Evolutionary conservation across 2,329 filamentous ascomycete genomes (phyloP).

Genomic region (Colletotrichum cordylinicola): DNA sequence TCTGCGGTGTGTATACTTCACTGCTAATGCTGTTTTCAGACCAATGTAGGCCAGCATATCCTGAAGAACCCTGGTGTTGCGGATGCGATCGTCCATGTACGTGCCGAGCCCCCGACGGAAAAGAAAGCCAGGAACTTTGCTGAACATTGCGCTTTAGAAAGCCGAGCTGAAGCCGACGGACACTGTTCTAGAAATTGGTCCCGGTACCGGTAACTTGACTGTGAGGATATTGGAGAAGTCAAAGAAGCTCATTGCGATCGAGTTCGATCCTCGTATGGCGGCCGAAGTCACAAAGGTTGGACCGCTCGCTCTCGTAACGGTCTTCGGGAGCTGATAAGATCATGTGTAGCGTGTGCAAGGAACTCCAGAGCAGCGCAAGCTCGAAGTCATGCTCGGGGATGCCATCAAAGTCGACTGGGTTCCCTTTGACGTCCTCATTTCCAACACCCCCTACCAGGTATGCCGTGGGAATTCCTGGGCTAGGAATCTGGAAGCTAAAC

Average conservation of each 20-base stretch:
- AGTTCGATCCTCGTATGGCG: slow-evolving; percentile 95
- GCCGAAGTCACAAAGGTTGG: slow-evolving; percentile 85
- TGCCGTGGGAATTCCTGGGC: not conserved
- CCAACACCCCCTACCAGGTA: slow-evolving; percentile 68
- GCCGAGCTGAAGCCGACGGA: slow-evolving; percentile 89
- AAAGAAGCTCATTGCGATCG: slow-evolving; percentile 82
- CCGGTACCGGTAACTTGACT: slow-evolving; percentile 88
- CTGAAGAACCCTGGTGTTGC: slow-evolving; percentile 90
- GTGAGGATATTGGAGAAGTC: slow-evolving; percentile 88
- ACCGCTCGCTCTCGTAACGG: not conserved
- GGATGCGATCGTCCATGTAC: slow-evolving; percentile 62
- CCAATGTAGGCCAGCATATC: slow-evolving; percentile 67
- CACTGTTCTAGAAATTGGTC: slow-evolving; percentile 89
- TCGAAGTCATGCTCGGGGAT: slow-evolving; percentile 90
- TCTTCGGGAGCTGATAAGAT: slow-evolving; percentile 68
- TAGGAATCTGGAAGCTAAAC: not conserved
- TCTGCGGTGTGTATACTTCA: slow-evolving; percentile 41
- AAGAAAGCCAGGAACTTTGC: not conserved
- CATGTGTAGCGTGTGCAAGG: slow-evolving; percentile 81
- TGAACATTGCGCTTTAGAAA: slow-evolving; percentile 63
- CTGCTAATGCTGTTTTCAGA: not conserved
- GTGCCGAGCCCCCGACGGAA: not conserved
- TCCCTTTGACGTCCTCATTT: slow-evolving; percentile 85
- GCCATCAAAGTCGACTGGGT: slow-evolving; percentile 57
- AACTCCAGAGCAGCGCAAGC: slow-evolving; percentile 79